Conservation (phyloP, 2,329 filamentous ascomycete species). For the Cercospora sp. region DNA sequence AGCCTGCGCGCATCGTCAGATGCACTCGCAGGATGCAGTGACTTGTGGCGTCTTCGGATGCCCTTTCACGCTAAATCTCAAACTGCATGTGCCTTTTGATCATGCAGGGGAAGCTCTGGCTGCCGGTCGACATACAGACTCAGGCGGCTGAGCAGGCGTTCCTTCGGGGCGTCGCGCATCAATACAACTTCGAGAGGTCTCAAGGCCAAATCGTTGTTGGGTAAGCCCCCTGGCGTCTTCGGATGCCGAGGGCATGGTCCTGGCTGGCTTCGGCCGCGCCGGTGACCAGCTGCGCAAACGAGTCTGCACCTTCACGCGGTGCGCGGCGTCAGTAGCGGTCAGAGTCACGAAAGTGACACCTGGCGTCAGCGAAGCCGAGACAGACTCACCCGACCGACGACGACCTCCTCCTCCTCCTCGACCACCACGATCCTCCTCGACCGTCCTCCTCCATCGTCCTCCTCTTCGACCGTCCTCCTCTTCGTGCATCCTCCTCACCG, state of each 20-base stretch:
- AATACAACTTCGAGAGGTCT: conserved; percentile 8
- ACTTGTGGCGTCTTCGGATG: not conserved
- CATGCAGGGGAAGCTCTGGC: not conserved
- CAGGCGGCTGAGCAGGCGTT: not conserved
- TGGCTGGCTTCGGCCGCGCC: conserved; percentile 4
- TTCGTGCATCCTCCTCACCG: not conserved
- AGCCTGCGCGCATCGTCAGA: not conserved
- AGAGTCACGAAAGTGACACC: not conserved
- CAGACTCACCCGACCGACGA: not conserved
- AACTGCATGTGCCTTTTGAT: not conserved
- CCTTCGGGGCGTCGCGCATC: not conserved
- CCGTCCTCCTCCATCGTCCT: not conserved
- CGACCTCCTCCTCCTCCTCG: not conserved
- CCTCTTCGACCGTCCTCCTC: not conserved
- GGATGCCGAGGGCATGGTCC: conserved; percentile 2
- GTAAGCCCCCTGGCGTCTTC: conserved; percentile 2
- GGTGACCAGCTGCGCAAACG: conserved; percentile 6
- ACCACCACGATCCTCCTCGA: not conserved
- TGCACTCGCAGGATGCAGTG: not conserved
- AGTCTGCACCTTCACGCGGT: conserved; percentile 11
- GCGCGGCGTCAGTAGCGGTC: conserved; percentile 4
- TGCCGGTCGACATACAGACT: not conserved
- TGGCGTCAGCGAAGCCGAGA: not conserved
- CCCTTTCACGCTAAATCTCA: conserved; percentile 10
- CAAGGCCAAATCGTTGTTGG: conserved; percentile 9